These are phyloP conservation scores for Cenococcum geophilum DNA, from an alignment of 495 filamentous ascomycete genomes.

Conservation along the genomic window DNA sequence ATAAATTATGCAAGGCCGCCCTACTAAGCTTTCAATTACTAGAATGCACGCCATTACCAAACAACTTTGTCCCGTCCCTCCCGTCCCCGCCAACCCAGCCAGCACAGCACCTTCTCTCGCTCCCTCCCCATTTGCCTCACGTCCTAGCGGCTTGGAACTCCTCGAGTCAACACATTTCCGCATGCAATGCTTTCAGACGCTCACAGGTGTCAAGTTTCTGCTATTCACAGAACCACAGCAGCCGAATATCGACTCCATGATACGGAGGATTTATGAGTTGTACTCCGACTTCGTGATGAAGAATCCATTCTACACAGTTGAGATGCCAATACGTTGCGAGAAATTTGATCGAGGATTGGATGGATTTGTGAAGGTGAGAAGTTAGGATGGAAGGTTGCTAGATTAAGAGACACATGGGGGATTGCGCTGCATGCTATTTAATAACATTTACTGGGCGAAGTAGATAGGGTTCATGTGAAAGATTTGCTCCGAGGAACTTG, in stretches of 20 bases:
- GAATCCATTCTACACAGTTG: constrained; percentile 95
- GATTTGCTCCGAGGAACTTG: neutral
- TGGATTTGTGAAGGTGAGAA: constrained; percentile 55
- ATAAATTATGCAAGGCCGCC: constrained; percentile 31
- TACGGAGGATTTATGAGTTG: constrained; percentile 82
- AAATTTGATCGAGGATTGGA: constrained; percentile 81
- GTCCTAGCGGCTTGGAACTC: constrained; percentile 71
- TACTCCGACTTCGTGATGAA: constrained; percentile 99
- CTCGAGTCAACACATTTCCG: constrained; percentile 88
- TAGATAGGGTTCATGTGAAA: neutral
- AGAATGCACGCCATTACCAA: constrained; percentile 32
- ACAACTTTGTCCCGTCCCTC: constrained; percentile 34
- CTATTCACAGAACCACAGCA: constrained; percentile 91
- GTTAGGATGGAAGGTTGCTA: constrained; percentile 11
- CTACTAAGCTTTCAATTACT: constrained; percentile 30
- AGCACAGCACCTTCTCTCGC: constrained; percentile 27
- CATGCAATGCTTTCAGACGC: constrained; percentile 87
- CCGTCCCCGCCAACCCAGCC: constrained; percentile 30
- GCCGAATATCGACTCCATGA: constrained; percentile 74
- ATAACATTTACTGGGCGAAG: neutral
- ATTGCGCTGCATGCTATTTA: neutral
- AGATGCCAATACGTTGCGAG: constrained; percentile 96
- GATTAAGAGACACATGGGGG: neutral
- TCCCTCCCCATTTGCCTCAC: constrained; percentile 47
- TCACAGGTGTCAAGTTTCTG: constrained; percentile 92